A percentile compares a stretch with the other conserved stretches of the same genome.
phyloP scores from a whole-genome alignment of 129 eudicot species.

The Saussurea involucrata region DNA sequence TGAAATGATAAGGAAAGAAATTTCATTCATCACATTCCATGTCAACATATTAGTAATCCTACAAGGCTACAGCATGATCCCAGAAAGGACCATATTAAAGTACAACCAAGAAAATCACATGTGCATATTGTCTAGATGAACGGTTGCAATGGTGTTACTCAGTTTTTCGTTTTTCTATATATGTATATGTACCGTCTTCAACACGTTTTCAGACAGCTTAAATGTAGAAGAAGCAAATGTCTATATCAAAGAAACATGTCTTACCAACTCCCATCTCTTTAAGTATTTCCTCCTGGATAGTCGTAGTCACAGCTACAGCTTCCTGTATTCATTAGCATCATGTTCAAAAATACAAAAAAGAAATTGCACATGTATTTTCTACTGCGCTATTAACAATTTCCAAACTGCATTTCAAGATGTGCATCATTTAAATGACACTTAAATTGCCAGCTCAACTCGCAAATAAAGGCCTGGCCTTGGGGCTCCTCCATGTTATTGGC shows the following conservation, averaged over 20 bases:
- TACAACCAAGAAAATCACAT: background rate
- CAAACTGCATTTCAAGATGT: background rate
- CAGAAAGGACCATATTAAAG: background rate
- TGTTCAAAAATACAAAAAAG: background rate
- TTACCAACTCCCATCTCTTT: constrained; percentile 86
- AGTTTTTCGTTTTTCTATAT: too few relatives aligned
- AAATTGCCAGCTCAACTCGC: background rate
- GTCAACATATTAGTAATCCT: background rate
- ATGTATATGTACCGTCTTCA: background rate
- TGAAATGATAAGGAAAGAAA: constrained; percentile 23
- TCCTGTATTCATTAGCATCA: constrained; percentile 49
- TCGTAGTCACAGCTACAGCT: constrained; percentile 92
- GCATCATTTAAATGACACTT: background rate
- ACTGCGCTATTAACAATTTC: background rate
- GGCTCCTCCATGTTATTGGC: too few relatives aligned
- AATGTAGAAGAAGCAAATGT: background rate
- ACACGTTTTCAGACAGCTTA: background rate
- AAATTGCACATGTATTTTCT: background rate
- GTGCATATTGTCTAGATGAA: too few relatives aligned
- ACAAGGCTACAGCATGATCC: background rate
- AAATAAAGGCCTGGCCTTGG: background rate
- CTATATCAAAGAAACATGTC: constrained; percentile 4
- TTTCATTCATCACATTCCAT: background rate
- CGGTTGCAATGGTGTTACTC: too few relatives aligned
- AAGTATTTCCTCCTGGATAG: constrained; percentile 88